phyloP scores from a whole-genome alignment of 805 yeast species.

The Pichia pseudocactophila region DNA sequence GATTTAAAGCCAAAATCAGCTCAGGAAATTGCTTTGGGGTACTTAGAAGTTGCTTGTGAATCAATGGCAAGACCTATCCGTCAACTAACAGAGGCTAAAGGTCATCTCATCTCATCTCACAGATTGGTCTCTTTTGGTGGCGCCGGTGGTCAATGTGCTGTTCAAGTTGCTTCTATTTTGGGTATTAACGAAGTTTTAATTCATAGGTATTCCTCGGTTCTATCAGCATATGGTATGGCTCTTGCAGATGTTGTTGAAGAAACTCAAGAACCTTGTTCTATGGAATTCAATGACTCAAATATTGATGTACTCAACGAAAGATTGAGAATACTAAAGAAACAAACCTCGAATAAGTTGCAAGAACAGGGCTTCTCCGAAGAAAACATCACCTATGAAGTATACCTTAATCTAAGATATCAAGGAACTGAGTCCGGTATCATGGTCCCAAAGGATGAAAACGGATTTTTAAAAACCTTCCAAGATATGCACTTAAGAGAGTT shows the following conservation, averaged over 20 bases:
- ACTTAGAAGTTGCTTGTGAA: conserved; percentile 75
- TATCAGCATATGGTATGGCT: conserved; percentile 84
- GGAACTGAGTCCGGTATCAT: conserved; percentile 88
- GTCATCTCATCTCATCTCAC: conserved; percentile 57
- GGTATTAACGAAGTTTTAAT: conserved; percentile 63
- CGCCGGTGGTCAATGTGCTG: conserved; percentile 90
- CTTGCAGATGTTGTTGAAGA: conserved; percentile 81
- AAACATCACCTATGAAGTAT: conserved; percentile 49
- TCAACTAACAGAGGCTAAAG: conserved; percentile 77
- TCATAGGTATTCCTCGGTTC: conserved; percentile 73
- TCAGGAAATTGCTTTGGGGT: conserved; percentile 73
- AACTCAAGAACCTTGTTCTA: conserved; percentile 62
- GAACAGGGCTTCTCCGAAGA: conserved; percentile 46
- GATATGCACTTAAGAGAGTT: conserved; percentile 59
- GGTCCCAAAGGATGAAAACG: conserved; percentile 32
- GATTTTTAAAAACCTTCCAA: conserved; percentile 39
- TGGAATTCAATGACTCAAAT: conserved; percentile 29
- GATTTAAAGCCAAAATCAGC: conserved; percentile 37
- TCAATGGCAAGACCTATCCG: conserved; percentile 89
- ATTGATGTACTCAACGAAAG: conserved; percentile 32
- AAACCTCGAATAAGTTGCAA: conserved; percentile 33
- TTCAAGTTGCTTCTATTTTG: conserved; percentile 60
- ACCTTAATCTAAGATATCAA: conserved; percentile 67
- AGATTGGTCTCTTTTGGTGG: conserved; percentile 82
- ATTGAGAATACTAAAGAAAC: conserved; percentile 34